Conservation (phyloP, 352 stramenopile genomes). For the Plasmopara halstedii region DNA sequence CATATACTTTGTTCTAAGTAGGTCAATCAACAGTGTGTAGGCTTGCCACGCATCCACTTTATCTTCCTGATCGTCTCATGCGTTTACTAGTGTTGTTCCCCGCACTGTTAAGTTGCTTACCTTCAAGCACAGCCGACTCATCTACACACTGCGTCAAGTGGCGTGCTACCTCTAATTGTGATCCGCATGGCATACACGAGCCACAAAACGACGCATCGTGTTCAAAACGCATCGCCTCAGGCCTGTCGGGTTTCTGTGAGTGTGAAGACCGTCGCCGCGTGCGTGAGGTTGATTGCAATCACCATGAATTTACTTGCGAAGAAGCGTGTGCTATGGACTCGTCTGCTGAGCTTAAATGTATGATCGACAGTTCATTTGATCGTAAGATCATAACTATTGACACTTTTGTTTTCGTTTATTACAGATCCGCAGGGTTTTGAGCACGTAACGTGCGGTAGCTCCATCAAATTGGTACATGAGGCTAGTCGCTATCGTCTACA, state of each 20-base stretch:
- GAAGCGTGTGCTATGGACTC: constrained; percentile 60
- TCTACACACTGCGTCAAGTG: constrained; percentile 52
- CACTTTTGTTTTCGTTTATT: constrained; percentile 2
- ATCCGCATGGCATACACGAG: constrained; percentile 62
- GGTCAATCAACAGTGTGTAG: constrained; percentile 9
- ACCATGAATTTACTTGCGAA: constrained; percentile 74
- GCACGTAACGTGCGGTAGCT: constrained; percentile 75
- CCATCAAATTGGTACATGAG: constrained; percentile 80
- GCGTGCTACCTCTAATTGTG: constrained; percentile 59
- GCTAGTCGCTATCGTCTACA: constrained; percentile 65
- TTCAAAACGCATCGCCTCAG: constrained; percentile 32
- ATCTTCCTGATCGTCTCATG: constrained; percentile 6
- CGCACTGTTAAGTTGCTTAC: constrained; percentile 1
- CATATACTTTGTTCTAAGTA: constrained; percentile 10
- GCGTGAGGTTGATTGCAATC: constrained; percentile 65
- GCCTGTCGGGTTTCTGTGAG: constrained; percentile 67
- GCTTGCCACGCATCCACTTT: constrained; percentile 17
- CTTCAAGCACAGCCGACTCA: not conserved
- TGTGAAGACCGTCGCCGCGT: constrained; percentile 70
- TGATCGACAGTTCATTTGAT: constrained; percentile 1
- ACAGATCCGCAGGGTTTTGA: constrained; percentile 69
- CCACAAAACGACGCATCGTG: constrained; percentile 56
- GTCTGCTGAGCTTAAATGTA: constrained; percentile 68
- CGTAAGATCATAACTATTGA: constrained; percentile 1
- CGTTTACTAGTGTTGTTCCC: constrained; percentile 13